Conservation (phyloP, 441 rosid species). For the Aquilaria agallochum region DNA sequence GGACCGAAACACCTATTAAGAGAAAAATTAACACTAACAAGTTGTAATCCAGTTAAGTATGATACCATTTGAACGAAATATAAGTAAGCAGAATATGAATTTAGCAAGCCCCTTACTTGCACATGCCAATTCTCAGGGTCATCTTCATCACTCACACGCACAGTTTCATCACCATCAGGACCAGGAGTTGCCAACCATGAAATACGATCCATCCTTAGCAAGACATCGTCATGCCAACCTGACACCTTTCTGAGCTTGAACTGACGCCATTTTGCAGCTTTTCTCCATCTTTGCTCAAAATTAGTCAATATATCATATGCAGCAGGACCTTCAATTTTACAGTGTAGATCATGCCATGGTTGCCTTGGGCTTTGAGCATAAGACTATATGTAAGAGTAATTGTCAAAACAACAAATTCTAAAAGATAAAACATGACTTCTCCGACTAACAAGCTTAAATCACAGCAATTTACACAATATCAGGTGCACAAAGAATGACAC, state of each 20-base stretch:
- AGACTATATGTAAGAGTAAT: constrained; percentile 26
- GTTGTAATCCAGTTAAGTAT: not conserved
- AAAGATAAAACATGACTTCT: not conserved
- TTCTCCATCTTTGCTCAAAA: constrained; percentile 75
- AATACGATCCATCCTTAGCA: constrained; percentile 59
- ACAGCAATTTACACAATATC: not conserved
- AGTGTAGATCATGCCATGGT: constrained; percentile 90
- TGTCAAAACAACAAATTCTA: constrained; percentile 9
- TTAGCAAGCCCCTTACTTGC: constrained; percentile 34
- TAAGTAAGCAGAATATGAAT: not conserved
- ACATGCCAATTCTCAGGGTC: constrained; percentile 78
- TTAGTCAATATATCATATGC: constrained; percentile 68
- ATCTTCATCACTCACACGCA: constrained; percentile 32
- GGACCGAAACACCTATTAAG: constrained; percentile 54
- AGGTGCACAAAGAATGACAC: too few relatives aligned
- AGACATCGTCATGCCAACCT: constrained; percentile 53
- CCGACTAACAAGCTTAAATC: constrained; percentile 1
- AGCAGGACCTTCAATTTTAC: constrained; percentile 84
- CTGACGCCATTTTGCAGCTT: constrained; percentile 58
- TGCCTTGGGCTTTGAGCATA: constrained; percentile 53
- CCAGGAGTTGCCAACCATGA: constrained; percentile 50
- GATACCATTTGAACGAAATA: constrained; percentile 3
- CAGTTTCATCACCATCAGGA: constrained; percentile 34
- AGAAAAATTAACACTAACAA: constrained; percentile 3
- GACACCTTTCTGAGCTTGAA: constrained; percentile 50